Conservation (phyloP, 768 basidiomycete genomes). For the Punctularia strigosozonata region DNA sequence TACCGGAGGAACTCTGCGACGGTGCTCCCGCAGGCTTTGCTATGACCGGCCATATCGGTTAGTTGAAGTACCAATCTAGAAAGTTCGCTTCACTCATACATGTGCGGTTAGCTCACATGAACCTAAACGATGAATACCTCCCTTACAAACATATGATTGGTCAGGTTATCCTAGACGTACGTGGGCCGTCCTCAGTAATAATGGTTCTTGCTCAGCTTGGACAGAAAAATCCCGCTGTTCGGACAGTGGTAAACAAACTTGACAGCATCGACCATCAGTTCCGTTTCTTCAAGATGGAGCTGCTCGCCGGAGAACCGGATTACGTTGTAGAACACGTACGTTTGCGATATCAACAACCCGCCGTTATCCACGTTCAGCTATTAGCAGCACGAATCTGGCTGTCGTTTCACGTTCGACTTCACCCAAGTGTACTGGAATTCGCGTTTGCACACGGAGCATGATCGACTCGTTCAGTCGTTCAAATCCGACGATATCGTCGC, state of each 20-base stretch:
- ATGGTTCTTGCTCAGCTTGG: background rate
- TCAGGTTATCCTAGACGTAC: constrained; percentile 81
- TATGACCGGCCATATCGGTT: constrained; percentile 84
- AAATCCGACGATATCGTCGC: constrained; percentile 68
- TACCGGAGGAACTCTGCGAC: constrained; percentile 69
- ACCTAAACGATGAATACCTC: constrained; percentile 81
- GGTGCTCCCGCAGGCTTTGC: constrained; percentile 84
- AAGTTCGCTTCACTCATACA: background rate
- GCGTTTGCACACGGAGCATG: constrained; percentile 84
- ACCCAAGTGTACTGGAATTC: constrained; percentile 98
- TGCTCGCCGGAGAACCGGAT: constrained; percentile 83
- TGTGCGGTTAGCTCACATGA: constrained; percentile 63
- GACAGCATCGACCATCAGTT: constrained; percentile 77
- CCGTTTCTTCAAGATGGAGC: constrained; percentile 93
- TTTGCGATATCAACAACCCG: constrained; percentile 5
- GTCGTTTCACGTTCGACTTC: constrained; percentile 89
- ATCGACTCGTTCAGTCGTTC: constrained; percentile 69
- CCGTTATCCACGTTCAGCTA: background rate
- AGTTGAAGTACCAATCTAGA: constrained; percentile 11
- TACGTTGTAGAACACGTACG: constrained; percentile 81
- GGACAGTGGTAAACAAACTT: constrained; percentile 93
- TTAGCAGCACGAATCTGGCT: constrained; percentile 68
- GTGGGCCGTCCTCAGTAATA: constrained; percentile 15
- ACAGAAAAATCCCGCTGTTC: constrained; percentile 77
- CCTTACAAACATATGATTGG: constrained; percentile 90